Percentiles rank a stretch among this genome's conserved stretches.
Conservation (phyloP, 2,329 filamentous ascomycete species). For the Sclerotinia subarctica region DNA sequence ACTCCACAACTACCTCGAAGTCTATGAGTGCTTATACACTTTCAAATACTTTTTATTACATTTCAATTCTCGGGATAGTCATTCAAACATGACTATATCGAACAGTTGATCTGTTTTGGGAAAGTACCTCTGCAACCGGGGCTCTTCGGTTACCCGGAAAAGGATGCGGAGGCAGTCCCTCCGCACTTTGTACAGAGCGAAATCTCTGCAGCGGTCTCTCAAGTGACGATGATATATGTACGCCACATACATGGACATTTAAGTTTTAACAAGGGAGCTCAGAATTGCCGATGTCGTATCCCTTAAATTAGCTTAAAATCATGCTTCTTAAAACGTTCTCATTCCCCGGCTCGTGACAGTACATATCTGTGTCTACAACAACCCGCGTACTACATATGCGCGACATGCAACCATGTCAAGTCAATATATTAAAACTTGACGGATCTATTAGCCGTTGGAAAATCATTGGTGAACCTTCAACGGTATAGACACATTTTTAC, state of each 20-base stretch:
- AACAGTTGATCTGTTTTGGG: not conserved
- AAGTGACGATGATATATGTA: not conserved
- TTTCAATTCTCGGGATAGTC: not conserved
- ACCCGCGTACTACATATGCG: constrained; percentile 2
- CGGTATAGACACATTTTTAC: not conserved
- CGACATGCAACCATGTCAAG: not conserved
- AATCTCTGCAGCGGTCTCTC: not conserved
- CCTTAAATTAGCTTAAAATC: not conserved
- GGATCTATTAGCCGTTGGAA: not conserved
- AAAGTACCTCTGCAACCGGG: not conserved
- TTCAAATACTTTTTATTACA: not conserved
- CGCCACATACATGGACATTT: not conserved
- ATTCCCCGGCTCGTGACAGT: not conserved
- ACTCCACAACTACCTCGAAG: not conserved
- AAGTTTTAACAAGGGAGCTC: not conserved
- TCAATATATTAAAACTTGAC: not conserved
- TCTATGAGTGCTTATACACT: not conserved
- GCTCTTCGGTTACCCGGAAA: not conserved
- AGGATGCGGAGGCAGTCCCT: constrained; percentile 6
- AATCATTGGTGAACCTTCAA: not conserved
- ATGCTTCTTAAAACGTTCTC: not conserved
- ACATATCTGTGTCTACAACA: not conserved
- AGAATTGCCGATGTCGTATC: not conserved
- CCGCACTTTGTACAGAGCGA: not conserved
- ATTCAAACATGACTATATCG: not conserved